phyloP scores from a whole-genome alignment of 768 basidiomycete genomes.

The Nidularia pulvinata region DNA sequence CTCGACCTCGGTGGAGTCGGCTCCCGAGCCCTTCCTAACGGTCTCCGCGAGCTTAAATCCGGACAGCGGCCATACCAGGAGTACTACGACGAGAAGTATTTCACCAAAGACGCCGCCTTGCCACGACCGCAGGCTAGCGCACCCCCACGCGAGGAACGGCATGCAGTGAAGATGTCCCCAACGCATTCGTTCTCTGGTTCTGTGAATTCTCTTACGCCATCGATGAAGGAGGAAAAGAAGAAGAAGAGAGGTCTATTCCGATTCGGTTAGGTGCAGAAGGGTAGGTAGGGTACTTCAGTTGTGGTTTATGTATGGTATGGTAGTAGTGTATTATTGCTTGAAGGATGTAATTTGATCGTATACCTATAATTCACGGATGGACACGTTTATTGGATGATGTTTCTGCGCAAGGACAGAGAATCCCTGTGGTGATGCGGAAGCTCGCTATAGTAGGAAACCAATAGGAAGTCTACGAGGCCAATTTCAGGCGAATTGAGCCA shows the following conservation, averaged over 20 bases:
- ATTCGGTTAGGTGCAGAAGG: constrained; percentile 18
- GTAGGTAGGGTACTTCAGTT: no score
- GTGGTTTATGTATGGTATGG: constrained; percentile 16
- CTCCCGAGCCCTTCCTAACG: constrained; percentile 70
- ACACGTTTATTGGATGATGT: no score
- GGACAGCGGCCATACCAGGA: constrained; percentile 62
- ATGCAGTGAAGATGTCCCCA: constrained; percentile 46
- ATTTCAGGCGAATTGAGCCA: no score
- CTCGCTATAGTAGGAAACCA: no score
- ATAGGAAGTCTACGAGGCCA: no score
- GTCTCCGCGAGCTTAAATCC: constrained; percentile 47
- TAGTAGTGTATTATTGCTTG: not conserved
- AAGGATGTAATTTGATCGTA: constrained; percentile 10
- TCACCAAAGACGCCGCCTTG: constrained; percentile 60
- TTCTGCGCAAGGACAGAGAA: no score
- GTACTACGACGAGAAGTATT: constrained; percentile 82
- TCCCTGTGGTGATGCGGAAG: no score
- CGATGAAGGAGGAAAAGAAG: constrained; percentile 58
- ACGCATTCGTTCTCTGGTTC: constrained; percentile 52
- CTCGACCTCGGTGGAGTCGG: constrained; percentile 89
- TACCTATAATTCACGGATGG: constrained; percentile 10
- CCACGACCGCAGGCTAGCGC: constrained; percentile 36
- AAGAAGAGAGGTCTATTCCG: constrained; percentile 79
- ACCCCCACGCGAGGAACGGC: constrained; percentile 27
- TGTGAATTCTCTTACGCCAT: constrained; percentile 30